Evolutionary conservation across 371 early-diverging fungal species (phyloP), one percentile per base, ranked within the genome.

Genomic region (Mucor lusitanicus): DNA sequence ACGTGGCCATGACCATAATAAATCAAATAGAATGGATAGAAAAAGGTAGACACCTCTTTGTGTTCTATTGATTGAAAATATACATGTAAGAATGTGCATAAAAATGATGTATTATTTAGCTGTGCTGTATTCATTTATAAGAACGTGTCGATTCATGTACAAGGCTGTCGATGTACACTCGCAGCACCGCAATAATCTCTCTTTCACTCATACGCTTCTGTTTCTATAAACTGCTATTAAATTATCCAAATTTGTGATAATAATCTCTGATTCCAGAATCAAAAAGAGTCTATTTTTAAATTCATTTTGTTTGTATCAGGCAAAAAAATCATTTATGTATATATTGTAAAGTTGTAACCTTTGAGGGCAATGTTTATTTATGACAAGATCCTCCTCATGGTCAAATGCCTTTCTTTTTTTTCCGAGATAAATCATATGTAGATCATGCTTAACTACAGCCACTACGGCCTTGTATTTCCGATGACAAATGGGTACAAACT

Each of bases 51-150:
- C 50, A 25, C 50, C 50, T 50, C 50, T 50, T 9, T 50, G 3
- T 50, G 21, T 50, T 50, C 50, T 50, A 50, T 50, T 50, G 50
- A 50, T 50, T 50, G 50, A 50, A 50, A 50, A 50, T 50, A 50
- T 50, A 50, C 50, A 50, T 50, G 50, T 50, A 50, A 50, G 50
- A 50, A 50, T 50, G 50, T 50, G 50, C 50, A 50, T 50, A 50
- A 50, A 50, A 50, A 50, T 50, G 50, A 50, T 50, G 50, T 50
- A 50, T 50, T 50, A 50, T 50, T 50, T 50, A 9, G 50, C 25
- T 50, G 25, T 1, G 50, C 12, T 50, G 25, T 50, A 19, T 7
- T 6, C 17, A 44, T 37, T 37, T 37, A 37, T 1, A 13, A 1
- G 37, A 37, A 13, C 37, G 37, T 37, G 37, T 37, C 13, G 37